Percentiles rank a stretch among this genome's conserved stretches.
Evolutionary conservation across 1,284 basidiomycete genomes (phyloP).

Genomic region (Irpex sp.): DNA sequence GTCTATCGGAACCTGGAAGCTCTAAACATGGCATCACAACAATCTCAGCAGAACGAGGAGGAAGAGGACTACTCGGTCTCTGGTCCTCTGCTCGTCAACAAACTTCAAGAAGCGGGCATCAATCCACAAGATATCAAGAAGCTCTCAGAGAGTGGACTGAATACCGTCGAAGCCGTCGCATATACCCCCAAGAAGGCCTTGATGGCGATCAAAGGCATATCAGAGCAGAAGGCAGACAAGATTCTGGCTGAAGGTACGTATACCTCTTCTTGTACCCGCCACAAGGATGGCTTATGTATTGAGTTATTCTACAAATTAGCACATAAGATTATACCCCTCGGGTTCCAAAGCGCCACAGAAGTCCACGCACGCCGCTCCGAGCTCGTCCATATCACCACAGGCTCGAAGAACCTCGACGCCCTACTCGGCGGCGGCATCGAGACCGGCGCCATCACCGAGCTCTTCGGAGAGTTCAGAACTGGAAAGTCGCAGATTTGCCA

Average conservation of each 20-base stretch:
- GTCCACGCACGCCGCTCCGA: conserved; percentile 95
- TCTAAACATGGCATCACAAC: conserved; percentile 36
- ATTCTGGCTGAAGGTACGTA: conserved; percentile 84
- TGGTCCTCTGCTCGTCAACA: conserved; percentile 80
- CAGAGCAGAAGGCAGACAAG: conserved; percentile 97
- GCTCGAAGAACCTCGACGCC: conserved; percentile 94
- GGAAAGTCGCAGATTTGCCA: conserved; percentile 99
- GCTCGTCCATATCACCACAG: conserved; percentile 95
- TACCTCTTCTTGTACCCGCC: not conserved
- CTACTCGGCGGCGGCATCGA: conserved; percentile 97
- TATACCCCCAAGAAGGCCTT: conserved; percentile 97
- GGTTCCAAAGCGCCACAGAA: conserved; percentile 98
- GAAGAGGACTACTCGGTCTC: conserved; percentile 58
- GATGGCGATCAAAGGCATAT: conserved; percentile 94
- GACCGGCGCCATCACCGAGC: conserved; percentile 97
- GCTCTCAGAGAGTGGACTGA: conserved; percentile 87
- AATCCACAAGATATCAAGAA: conserved; percentile 93
- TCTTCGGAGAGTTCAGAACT: conserved; percentile 98
- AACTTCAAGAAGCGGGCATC: conserved; percentile 90
- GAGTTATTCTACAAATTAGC: conserved; percentile 44
- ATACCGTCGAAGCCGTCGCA: conserved; percentile 95
- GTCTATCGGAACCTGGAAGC: not conserved
- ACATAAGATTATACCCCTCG: conserved; percentile 94
- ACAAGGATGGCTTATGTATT: not conserved
- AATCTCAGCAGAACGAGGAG: conserved; percentile 52